A percentile compares a stretch with the other conserved stretches of the same genome.
Conservation (phyloP, 371 early-diverging fungal species). For the Nematocida sp. region DNA sequence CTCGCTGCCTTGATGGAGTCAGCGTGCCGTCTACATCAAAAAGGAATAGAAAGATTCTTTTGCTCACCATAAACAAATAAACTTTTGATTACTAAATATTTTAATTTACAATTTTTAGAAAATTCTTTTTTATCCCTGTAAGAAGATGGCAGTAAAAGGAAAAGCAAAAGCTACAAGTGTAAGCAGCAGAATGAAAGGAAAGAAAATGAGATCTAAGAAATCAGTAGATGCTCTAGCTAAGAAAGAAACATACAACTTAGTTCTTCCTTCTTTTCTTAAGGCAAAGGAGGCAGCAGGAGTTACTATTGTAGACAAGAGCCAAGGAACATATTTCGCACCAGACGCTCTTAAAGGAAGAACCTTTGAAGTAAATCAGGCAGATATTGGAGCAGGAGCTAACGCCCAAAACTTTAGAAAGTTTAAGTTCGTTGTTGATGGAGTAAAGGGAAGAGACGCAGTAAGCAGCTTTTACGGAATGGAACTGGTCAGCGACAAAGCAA, state of each 20-base stretch:
- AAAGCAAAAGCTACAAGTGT: constrained; percentile 48
- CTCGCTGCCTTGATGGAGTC: constrained; percentile 72
- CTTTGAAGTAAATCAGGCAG: constrained; percentile 90
- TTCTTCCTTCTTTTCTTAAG: constrained; percentile 41
- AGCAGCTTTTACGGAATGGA: constrained; percentile 99
- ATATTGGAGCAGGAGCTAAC: constrained; percentile 75
- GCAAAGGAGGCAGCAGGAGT: constrained; percentile 53
- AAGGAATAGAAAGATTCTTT: constrained; percentile 69
- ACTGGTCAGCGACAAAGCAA: constrained; percentile 97
- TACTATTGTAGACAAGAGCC: constrained; percentile 57
- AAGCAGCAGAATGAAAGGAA: constrained; percentile 47
- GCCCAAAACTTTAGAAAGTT: constrained; percentile 91
- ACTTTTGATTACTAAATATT: not conserved
- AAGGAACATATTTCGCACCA: constrained; percentile 55
- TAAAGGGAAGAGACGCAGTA: constrained; percentile 92
- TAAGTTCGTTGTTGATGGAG: constrained; percentile 90
- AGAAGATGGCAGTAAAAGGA: constrained; percentile 47
- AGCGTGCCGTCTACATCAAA: constrained; percentile 99
- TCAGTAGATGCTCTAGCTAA: constrained; percentile 58
- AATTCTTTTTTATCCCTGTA: constrained; percentile 31
- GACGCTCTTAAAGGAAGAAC: constrained; percentile 80
- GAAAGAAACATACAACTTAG: constrained; percentile 64
- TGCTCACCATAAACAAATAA: constrained; percentile 19
- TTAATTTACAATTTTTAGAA: not conserved
- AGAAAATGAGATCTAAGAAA: constrained; percentile 58